Base-by-base conservation (phyloP, 2,329 filamentous ascomycete species). In the Ramularia endophylla region DNA sequence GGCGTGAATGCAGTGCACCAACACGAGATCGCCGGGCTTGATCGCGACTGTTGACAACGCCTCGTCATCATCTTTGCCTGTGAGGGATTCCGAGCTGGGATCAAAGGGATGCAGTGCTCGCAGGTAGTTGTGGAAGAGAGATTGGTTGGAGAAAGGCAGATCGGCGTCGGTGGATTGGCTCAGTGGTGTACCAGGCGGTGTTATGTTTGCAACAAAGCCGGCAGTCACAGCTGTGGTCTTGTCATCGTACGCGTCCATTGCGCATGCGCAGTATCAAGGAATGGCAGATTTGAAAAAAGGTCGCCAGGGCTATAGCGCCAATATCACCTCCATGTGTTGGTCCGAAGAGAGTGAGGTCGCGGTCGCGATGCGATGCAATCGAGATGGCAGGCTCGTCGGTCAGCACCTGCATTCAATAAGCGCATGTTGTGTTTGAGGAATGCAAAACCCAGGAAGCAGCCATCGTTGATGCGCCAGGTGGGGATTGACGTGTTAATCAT, bases 1-100 rank as follows among this genome's bases (percentile, higher is more conserved):
- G 46, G 87, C 92, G 65, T 98, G 92, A 52, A 97, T 86, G 3
- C 92, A 95, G 65, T 98, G 92, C 16, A 98, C 85, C 43, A 98
- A 69, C 40, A 98, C 83, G 36, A 98, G 79, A 58, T 98, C 92
- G 44, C 92, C 92, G 60, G 92, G 83, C 53, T 86, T 85, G 42
- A 98, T 75, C 16, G 88, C 85, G 8, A 95, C 72, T 8, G 90
- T 97, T 41, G 97, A 67, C 16, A 70, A 67, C 5, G 66, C 65
- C 31, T 68, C 63, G 40, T 72, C 67, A 31, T 69, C 85, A 8
- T 87, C 92, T 8, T 85, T 83, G 43, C 89, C 85, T n/a, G 80
- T 80, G 38, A 50, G 47, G 3, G 51, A 30, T 46, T 87, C 78
- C 30, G 84, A 77, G 44, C 75, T 80, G 1, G 90, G 88, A 43